Evolutionary conservation across 225 moss, liverwort and hornwort genomes (phyloP).

Genomic region (Neckera pumila): DNA sequence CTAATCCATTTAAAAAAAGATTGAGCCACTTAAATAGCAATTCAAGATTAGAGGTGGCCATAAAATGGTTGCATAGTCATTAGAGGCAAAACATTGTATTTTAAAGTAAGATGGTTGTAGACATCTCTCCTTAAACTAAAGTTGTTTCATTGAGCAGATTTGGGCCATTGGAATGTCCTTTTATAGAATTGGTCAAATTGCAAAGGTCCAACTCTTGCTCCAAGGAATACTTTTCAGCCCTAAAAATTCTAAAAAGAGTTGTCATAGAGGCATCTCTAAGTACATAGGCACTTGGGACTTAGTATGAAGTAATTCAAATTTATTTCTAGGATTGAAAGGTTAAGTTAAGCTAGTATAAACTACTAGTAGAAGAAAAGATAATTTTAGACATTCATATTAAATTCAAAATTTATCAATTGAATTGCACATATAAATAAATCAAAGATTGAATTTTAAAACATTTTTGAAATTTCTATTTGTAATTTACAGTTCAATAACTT

Average conservation of each 20-base stretch:
- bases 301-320: neutral
- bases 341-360: too few species aligned
- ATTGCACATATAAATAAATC: neutral
- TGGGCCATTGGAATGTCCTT: accelerated
- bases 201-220: neutral
- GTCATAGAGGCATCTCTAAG: neutral
- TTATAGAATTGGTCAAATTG: neutral
- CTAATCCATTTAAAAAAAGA: neutral
- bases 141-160: neutral
- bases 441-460: too few species aligned
- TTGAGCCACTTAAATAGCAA: neutral
- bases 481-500: too few species aligned
- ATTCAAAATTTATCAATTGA: neutral
- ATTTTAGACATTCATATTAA: neutral
- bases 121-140: neutral
- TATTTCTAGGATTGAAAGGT: neutral
- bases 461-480: too few species aligned
- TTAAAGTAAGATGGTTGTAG: neutral
- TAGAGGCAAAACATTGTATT: neutral
- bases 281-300: neutral
- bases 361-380: too few species aligned
- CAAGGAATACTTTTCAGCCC: neutral
- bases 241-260: neutral
- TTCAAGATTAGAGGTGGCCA: accelerated
- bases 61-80: neutral